Percentiles rank a stretch among this genome's conserved stretches.
These are phyloP conservation scores for Groenewaldozyma sp. DNA, from an alignment of 1,139 yeast species.

Conservation along the genomic window DNA sequence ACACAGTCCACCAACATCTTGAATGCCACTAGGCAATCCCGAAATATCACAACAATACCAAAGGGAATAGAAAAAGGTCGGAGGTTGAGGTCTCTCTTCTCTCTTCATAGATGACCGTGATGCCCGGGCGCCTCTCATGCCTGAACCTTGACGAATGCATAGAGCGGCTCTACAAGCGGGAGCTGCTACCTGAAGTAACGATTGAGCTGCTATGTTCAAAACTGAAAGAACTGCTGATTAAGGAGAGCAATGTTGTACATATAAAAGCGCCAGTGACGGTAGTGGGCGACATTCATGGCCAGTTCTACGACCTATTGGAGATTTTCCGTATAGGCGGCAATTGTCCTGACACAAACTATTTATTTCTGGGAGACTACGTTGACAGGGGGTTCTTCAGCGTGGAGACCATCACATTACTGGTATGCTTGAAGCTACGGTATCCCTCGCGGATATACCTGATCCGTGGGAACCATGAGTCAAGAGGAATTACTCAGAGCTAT, in stretches of 20 bases:
- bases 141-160: conserved; percentile 56
- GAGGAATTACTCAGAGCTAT: conserved; percentile 93
- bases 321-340: conserved; percentile 88
- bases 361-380: conserved; percentile 90
- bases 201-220: conserved; percentile 57
- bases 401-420: conserved; percentile 77
- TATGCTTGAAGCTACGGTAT: conserved; percentile 77
- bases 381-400: conserved; percentile 83
- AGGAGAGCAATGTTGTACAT: conserved; percentile 80
- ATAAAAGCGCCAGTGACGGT: conserved; percentile 83
- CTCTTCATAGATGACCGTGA: no score
- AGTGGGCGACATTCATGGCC: conserved; percentile 99
- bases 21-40: no score
- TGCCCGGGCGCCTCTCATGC: conserved; percentile 18
- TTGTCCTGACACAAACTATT: conserved; percentile 87
- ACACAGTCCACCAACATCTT: no score
- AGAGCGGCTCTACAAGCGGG: conserved; percentile 52
- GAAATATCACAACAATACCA: no score
- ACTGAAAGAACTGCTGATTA: conserved; percentile 63
- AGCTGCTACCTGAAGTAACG: conserved; percentile 59
- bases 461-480: conserved; percentile 91
- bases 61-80: no score
- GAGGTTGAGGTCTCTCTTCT: no score
- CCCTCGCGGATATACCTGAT: conserved; percentile 74
- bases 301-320: conserved; percentile 85